Percentiles rank a stretch among this genome's conserved stretches.
phyloP scores from a whole-genome alignment of 441 rosid species.

The Caryocar brasiliense region DNA sequence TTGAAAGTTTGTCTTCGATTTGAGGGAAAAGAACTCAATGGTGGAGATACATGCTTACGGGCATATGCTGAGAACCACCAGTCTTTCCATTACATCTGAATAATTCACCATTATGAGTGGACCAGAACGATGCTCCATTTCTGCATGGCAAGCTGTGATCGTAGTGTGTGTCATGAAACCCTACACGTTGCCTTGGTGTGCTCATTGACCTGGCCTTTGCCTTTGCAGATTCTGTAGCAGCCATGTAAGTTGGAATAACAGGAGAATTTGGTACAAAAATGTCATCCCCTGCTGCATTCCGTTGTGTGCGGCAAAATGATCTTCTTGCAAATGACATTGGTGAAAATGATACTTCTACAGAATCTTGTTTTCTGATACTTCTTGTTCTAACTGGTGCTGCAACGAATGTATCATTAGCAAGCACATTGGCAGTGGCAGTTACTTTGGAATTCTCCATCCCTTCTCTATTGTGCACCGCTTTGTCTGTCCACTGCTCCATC shows the following conservation, averaged over 20 bases:
- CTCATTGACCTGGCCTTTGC: conserved; percentile 71
- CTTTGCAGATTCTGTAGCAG: conserved; percentile 55
- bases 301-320: conserved; percentile 44
- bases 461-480: conserved; percentile 15
- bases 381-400: conserved; percentile 25
- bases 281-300: conserved; percentile 25
- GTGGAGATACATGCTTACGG: conserved; percentile 16
- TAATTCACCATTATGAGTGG: conserved; percentile 40
- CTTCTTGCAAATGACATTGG: conserved; percentile 49
- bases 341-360: conserved; percentile 33
- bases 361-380: conserved; percentile 27
- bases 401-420: conserved; percentile 17
- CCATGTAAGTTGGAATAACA: conserved; percentile 54
- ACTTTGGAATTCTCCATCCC: conserved; percentile 22
- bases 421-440: conserved; percentile 11
- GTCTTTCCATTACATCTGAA: conserved; percentile 19
- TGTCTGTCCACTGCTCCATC: conserved; percentile 17
- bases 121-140: conserved; percentile 30
- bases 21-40: too few species aligned
- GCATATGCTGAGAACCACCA: conserved; percentile 13
- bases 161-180: conserved; percentile 25
- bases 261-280: conserved; percentile 35
- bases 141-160: conserved; percentile 20
- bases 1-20: too few species aligned
- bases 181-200: conserved; percentile 38